These are phyloP conservation scores for Ophiostoma populinum DNA, from an alignment of 2,329 filamentous ascomycete species.

Conservation along the genomic window DNA sequence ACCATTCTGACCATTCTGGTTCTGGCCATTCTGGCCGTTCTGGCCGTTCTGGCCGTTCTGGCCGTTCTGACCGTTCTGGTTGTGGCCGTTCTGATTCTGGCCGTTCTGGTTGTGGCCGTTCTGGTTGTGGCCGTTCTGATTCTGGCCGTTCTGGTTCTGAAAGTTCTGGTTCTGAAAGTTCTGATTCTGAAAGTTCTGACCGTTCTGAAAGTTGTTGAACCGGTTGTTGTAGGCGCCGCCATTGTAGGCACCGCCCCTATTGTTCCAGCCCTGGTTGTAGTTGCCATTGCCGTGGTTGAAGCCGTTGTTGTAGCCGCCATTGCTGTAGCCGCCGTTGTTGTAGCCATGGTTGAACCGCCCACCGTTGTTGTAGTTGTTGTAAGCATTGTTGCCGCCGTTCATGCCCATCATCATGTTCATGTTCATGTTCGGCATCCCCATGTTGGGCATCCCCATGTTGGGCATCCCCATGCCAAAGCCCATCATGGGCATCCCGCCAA, in stretches of 20 bases:
- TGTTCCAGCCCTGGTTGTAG: slow-evolving; percentile 1
- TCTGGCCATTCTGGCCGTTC: background rate
- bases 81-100: background rate
- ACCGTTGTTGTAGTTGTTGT: background rate
- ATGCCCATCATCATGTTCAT: slow-evolving; percentile 17
- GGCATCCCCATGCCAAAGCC: slow-evolving; percentile 21
- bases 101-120: background rate
- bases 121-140: background rate
- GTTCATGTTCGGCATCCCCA: no score
- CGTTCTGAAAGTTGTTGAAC: slow-evolving; percentile 1
- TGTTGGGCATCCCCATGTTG: slow-evolving; percentile 13
- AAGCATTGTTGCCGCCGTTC: slow-evolving; percentile 15
- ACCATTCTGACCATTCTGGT: background rate
- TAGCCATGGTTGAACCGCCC: background rate
- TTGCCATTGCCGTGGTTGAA: slow-evolving; percentile 10
- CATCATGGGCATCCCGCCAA: slow-evolving; percentile 3
- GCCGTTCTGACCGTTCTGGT: background rate
- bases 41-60: slow-evolving; percentile 9
- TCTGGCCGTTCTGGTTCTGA: background rate
- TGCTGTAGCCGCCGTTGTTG: slow-evolving; percentile 3
- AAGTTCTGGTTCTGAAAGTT: background rate
- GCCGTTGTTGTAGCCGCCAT: slow-evolving; percentile 4
- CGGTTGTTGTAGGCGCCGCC: slow-evolving; percentile 3
- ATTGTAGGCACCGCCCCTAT: slow-evolving; percentile 6
- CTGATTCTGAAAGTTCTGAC: background rate